Percentiles rank a stretch among this genome's conserved stretches.
These are phyloP conservation scores for Hansenula sp. DNA, from an alignment of 1,139 yeast genomes.

Conservation along the genomic window DNA sequence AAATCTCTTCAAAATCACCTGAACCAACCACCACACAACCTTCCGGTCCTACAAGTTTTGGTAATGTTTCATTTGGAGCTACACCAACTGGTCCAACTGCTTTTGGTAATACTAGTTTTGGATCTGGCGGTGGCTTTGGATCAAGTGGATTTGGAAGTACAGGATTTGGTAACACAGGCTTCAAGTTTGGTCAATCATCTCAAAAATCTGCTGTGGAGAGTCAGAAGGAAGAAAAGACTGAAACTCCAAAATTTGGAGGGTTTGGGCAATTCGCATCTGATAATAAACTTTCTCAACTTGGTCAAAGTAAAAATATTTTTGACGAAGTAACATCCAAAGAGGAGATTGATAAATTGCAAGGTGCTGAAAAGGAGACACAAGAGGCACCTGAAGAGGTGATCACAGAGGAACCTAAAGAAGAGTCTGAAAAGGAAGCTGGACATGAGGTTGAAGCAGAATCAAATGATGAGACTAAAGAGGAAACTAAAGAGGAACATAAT, in stretches of 20 bases:
- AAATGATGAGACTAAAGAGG: neutral
- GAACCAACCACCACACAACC: neutral
- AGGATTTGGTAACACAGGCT: conserved; percentile 1
- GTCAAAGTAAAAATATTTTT: conserved; percentile 3
- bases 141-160: conserved; percentile 2
- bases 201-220: neutral
- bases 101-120: conserved; percentile 6
- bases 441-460: neutral
- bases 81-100: conserved; percentile 3
- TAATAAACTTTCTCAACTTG: conserved; percentile 6
- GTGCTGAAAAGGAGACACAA: neutral
- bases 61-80: neutral
- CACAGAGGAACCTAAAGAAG: neutral
- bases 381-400: neutral
- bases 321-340: neutral
- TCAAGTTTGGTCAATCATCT: conserved; percentile 4
- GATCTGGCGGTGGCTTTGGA: conserved; percentile 5
- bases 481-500: neutral
- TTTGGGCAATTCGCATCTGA: conserved; percentile 16
- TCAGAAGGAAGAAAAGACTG: neutral
- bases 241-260: conserved; percentile 7
- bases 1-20: neutral
- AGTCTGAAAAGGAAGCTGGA: neutral
- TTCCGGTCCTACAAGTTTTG: conserved; percentile 5
- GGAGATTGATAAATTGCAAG: neutral